Conservation (phyloP, 495 filamentous ascomycete genomes). For the Ascodesmis nigricans region DNA sequence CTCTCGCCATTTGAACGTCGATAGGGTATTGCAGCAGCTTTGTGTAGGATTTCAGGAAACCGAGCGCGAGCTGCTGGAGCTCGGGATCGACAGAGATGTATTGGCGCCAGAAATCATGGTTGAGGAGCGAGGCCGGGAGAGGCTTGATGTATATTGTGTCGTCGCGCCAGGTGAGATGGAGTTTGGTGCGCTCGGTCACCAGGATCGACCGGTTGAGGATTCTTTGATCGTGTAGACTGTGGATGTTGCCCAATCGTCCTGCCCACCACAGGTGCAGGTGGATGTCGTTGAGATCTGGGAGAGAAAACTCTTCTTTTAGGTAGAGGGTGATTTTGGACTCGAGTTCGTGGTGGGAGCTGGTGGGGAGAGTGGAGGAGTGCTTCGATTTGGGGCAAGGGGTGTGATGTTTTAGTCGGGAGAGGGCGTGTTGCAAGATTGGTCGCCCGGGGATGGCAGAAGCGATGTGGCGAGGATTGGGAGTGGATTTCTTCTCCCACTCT, state of each 20-base stretch:
- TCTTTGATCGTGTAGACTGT: conserved; percentile 25
- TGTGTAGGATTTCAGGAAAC: conserved; percentile 26
- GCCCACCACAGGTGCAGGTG: conserved; percentile 13
- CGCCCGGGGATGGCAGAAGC: no score
- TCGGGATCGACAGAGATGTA: conserved; percentile 14
- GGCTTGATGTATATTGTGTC: conserved; percentile 36
- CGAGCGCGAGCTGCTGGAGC: conserved; percentile 21
- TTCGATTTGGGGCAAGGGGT: no score
- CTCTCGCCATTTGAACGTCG: conserved; percentile 25
- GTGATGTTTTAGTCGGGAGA: no score
- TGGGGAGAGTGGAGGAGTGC: no score
- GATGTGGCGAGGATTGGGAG: no score
- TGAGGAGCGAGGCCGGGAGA: conserved; percentile 31
- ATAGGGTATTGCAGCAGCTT: conserved; percentile 23
- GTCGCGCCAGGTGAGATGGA: conserved; percentile 36
- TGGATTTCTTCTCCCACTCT: no score
- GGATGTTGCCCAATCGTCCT: conserved; percentile 18
- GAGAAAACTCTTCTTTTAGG: no score
- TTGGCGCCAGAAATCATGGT: conserved; percentile 26
- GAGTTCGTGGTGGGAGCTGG: no score
- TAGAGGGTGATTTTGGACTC: no score
- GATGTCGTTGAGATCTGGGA: conserved; percentile 11
- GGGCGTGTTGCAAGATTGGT: no score
- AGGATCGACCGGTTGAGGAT: conserved; percentile 27
- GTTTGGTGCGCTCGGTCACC: conserved; percentile 26